Evolutionary conservation across 2,329 filamentous ascomycete genomes (phyloP), one percentile per base, ranked within the genome.

Genomic region (Diaporthe caulivora): DNA sequence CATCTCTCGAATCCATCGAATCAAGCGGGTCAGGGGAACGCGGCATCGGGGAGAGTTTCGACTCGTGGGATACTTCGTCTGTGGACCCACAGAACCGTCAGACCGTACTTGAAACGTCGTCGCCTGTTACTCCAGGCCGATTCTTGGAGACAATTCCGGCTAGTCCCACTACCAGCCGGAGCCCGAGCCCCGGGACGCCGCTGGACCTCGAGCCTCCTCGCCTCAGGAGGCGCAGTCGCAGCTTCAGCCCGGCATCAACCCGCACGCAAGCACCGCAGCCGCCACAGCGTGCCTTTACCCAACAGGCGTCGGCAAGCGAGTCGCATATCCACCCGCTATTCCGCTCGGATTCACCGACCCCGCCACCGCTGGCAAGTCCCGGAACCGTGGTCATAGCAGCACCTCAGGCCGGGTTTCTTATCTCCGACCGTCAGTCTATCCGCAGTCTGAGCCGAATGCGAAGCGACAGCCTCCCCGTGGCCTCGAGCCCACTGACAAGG

Each of bases 291-390:
- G 79, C 75, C 58, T 78, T 83, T 76, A 84, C 81, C 21, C 81
- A 82, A 67, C 80, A 84, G 37, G 71, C 77, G 3, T 82, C 77
- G 3, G 84, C 79, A 65, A 87, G 87, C 78, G 92, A 95, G 80
- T 86, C 91, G 4, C 90, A 95, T 79, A 95, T 95, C 58, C 93
- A 95, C 80, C 93, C 93, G 11, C 87, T 95, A 3, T 95, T 95
- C 84, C 88, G 93, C 74, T 92, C 91, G 8, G 92, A 94, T 79
- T 93, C 91, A 53, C 92, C 92, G 0, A 88, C 86, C 1, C 92
- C 92, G 10, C 91, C 92, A 1, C 90, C 93, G 0, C 83, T 89
- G 8, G 87, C 88, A 1, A 93, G 92, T 0, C 91, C 92, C 0
- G 92, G 92, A 0, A 95, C 93, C 0, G 87, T 92, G 21, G 92